These are phyloP conservation scores for Penicillium sp. DNA, from an alignment of 2,329 filamentous ascomycete species.

Conservation along the genomic window DNA sequence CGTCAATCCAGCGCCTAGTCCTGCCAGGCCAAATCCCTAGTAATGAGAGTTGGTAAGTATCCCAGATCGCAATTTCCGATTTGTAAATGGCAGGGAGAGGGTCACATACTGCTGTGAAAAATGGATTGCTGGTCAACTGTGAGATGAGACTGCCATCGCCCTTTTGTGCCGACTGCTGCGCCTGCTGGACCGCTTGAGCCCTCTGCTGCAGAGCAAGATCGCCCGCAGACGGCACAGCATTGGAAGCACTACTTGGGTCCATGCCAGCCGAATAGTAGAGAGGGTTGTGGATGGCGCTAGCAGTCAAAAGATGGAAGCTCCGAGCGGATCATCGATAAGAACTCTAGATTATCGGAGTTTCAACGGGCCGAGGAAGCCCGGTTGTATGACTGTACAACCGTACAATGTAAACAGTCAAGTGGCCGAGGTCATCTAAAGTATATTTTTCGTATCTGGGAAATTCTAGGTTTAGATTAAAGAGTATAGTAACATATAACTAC, in stretches of 20 bases:
- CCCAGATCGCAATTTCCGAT: neutral
- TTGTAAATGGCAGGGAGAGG: neutral
- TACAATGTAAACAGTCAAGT: neutral
- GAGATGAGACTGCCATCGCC: conserved; percentile 41
- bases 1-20: conserved; percentile 73
- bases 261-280: conserved; percentile 27
- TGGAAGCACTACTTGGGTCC: conserved; percentile 35
- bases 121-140: conserved; percentile 46
- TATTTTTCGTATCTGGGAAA: neutral
- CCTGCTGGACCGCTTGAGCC: conserved; percentile 29
- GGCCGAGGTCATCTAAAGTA: neutral
- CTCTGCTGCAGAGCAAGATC: conserved; percentile 37
- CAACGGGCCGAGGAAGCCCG: conserved; percentile 25
- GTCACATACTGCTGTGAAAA: conserved; percentile 46
- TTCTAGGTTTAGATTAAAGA: neutral
- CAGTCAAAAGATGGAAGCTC: conserved; percentile 1
- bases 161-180: conserved; percentile 24
- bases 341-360: conserved; percentile 27
- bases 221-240: conserved; percentile 29
- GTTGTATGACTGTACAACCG: neutral
- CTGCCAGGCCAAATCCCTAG: conserved; percentile 81
- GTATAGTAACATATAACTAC: too few relatives aligned
- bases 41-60: conserved; percentile 4
- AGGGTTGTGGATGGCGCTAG: conserved; percentile 6
- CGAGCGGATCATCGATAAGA: conserved; percentile 13